Evolutionary conservation across 148 eudicot species (phyloP).

Genomic region (Mesembryanthemum crystallinum): DNA sequence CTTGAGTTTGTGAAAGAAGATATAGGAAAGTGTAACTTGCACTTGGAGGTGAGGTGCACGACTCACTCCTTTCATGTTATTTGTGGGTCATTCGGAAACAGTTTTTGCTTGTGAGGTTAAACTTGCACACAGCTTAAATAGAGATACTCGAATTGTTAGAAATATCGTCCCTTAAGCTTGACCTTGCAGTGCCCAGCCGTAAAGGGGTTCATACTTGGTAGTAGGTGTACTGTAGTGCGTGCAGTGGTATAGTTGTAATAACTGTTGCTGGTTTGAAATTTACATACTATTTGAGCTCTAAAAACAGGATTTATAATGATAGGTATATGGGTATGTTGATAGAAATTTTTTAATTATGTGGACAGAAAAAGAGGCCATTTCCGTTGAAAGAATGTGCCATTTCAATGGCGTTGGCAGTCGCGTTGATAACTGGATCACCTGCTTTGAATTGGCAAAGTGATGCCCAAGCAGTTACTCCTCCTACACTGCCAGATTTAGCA

Average conservation of each 20-base stretch:
- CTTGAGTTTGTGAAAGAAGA: too few species aligned
- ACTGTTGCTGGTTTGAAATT: background rate
- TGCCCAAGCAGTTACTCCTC: conserved; percentile 58
- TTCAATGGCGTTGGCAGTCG: conserved; percentile 74
- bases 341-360: conserved; percentile 1
- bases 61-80: too few species aligned
- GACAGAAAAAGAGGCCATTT: conserved; percentile 49
- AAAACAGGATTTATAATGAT: background rate
- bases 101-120: too few species aligned
- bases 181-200: too few species aligned
- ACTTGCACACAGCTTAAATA: too few species aligned
- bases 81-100: too few species aligned
- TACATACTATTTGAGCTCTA: background rate
- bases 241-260: background rate
- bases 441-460: conserved; percentile 37
- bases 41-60: too few species aligned
- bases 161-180: too few species aligned
- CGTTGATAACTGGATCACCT: conserved; percentile 68
- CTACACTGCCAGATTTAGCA: conserved; percentile 68
- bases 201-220: too few species aligned
- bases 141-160: too few species aligned
- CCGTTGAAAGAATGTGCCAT: conserved; percentile 70
- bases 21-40: too few species aligned
- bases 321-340: conserved; percentile 1
- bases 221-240: background rate